Percentiles rank a stretch among this genome's conserved stretches.
Conservation (phyloP, 352 stramenopile species). For the Phytophthora sansomeana region DNA sequence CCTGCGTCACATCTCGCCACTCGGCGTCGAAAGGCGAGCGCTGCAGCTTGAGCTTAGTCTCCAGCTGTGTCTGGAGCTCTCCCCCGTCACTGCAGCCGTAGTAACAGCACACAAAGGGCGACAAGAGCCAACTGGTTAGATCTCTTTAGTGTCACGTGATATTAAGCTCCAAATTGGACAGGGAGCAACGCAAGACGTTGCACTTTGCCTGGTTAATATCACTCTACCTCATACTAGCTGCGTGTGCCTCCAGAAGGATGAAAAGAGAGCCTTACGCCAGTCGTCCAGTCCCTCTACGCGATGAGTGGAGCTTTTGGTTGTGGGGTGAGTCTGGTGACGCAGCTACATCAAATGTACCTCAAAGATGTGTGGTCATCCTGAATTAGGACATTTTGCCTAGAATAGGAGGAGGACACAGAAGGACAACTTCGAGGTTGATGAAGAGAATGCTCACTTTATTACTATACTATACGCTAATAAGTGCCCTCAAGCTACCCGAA, state of each 20-base stretch:
- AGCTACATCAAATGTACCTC: constrained; percentile 1
- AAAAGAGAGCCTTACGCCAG: constrained; percentile 22
- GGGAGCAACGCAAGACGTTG: constrained; percentile 7
- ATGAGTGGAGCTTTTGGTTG: constrained; percentile 21
- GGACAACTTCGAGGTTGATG: constrained; percentile 2
- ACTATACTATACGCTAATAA: constrained; percentile 54
- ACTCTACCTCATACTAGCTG: constrained; percentile 33
- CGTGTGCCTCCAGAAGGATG: constrained; percentile 11
- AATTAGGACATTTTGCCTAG: neutral
- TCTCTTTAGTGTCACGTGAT: constrained; percentile 19
- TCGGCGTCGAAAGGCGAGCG: constrained; percentile 32
- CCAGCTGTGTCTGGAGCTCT: constrained; percentile 42
- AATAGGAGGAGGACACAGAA: constrained; percentile 4
- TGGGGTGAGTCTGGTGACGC: constrained; percentile 23
- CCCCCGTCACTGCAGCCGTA: constrained; percentile 29
- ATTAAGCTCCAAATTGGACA: constrained; percentile 5
- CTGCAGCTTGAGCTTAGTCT: constrained; percentile 42
- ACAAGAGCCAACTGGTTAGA: constrained; percentile 37
- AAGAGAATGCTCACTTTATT: constrained; percentile 53
- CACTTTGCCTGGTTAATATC: neutral
- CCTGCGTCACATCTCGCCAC: constrained; percentile 65
- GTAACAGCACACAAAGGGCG: constrained; percentile 29
- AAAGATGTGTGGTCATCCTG: neutral
- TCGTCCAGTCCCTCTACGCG: constrained; percentile 12
- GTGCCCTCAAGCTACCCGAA: constrained; percentile 39